Conservation (phyloP, 2,329 filamentous ascomycete genomes). For the Ascochyta fabae region DNA sequence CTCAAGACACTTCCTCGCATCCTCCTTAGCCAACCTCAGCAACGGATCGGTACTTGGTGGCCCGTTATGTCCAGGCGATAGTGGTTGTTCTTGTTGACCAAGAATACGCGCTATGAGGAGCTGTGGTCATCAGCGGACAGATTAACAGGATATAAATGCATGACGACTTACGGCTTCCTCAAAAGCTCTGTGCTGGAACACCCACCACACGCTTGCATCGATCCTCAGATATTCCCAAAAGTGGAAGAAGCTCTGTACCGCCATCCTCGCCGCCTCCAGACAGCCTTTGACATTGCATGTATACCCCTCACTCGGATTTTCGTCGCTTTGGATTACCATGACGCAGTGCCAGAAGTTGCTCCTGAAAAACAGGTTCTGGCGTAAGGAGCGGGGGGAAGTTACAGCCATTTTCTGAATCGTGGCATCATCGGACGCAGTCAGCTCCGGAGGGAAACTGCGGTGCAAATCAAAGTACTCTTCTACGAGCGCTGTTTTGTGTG, state of each 20-base stretch:
- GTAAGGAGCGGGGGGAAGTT: constrained; percentile 70
- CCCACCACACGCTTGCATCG: constrained; percentile 83
- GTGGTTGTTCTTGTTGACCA: constrained; percentile 42
- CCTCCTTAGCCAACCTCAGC: constrained; percentile 51
- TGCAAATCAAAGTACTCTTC: constrained; percentile 74
- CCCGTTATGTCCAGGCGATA: constrained; percentile 34
- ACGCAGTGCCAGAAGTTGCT: constrained; percentile 84
- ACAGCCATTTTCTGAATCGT: constrained; percentile 64
- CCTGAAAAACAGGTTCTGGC: constrained; percentile 79
- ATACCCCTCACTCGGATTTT: constrained; percentile 63
- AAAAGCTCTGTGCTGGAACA: constrained; percentile 81
- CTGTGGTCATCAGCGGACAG: constrained; percentile 21
- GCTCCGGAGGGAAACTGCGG: constrained; percentile 72
- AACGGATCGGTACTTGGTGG: constrained; percentile 42
- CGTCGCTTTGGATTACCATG: constrained; percentile 77
- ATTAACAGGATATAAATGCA: neutral
- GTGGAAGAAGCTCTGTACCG: constrained; percentile 76
- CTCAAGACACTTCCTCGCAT: constrained; percentile 53
- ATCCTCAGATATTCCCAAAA: constrained; percentile 71
- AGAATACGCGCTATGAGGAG: constrained; percentile 51
- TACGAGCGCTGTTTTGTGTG: constrained; percentile 73
- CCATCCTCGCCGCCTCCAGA: constrained; percentile 77
- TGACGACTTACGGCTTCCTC: constrained; percentile 71
- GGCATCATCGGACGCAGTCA: constrained; percentile 71
- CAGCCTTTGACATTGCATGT: constrained; percentile 69